Conservation (phyloP, 495 filamentous ascomycete species). For the Penicillium maclennaniae region DNA sequence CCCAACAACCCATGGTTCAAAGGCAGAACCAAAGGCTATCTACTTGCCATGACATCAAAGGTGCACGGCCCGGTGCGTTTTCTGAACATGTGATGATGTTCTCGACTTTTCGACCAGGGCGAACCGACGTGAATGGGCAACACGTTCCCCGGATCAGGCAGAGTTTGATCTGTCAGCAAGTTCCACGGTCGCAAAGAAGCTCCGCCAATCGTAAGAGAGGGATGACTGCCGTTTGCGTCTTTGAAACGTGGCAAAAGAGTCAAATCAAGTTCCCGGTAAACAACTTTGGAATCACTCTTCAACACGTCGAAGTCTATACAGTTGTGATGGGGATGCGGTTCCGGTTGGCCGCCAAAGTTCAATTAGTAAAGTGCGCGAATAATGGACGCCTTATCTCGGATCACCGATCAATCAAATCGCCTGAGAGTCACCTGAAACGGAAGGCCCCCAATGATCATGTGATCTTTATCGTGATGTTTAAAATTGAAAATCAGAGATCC, state of each 20-base stretch:
- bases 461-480: background rate
- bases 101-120: background rate
- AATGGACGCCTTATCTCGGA: background rate
- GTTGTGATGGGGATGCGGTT: background rate
- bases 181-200: background rate
- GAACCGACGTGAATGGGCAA: background rate
- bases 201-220: background rate
- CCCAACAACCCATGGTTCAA: too few species aligned
- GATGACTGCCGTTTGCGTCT: background rate
- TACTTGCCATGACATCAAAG: background rate
- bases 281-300: background rate
- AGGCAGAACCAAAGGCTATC: too few species aligned
- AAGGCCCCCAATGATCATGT: background rate
- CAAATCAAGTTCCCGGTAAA: background rate
- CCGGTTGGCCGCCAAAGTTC: background rate
- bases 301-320: background rate
- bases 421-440: too few species aligned
- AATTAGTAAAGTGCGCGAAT: background rate
- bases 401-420: background rate
- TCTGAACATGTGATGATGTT: background rate
- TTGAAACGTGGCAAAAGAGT: background rate
- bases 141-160: too few species aligned
- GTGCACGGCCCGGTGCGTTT: background rate
- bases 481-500: background rate
- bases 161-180: background rate